Conservation (phyloP, 1,284 basidiomycete genomes). For the Thelephora terrestris region DNA sequence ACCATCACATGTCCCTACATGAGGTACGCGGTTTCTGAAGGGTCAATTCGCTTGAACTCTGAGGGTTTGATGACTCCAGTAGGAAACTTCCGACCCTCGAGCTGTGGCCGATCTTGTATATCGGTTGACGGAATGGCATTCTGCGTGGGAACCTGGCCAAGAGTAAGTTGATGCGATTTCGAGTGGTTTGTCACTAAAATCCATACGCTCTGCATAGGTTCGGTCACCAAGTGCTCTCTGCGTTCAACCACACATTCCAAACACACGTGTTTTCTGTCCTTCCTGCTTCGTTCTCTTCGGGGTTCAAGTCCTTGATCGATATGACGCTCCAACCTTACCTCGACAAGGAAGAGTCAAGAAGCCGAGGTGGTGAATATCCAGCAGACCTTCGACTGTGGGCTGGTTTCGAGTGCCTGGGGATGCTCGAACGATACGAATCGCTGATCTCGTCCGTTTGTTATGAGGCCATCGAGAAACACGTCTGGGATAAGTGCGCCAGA, state of each 20-base stretch:
- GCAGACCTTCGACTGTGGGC: conserved; percentile 37
- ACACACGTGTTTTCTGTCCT: conserved; percentile 59
- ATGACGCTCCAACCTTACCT: conserved; percentile 36
- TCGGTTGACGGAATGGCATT: conserved; percentile 55
- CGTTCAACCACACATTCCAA: conserved; percentile 60
- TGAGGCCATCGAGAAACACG: conserved; percentile 70
- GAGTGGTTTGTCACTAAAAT: background rate
- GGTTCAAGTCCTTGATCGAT: conserved; percentile 54
- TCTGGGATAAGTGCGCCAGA: conserved; percentile 53
- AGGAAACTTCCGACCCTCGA: conserved; percentile 38
- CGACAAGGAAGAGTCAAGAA: conserved; percentile 4
- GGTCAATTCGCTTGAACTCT: background rate
- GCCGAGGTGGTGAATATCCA: background rate
- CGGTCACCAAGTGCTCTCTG: conserved; percentile 43
- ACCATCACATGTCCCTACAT: conserved; percentile 45
- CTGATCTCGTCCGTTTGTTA: conserved; percentile 79
- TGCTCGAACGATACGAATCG: conserved; percentile 79
- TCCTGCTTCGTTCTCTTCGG: conserved; percentile 51
- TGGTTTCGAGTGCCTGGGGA: conserved; percentile 61
- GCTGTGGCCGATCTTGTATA: conserved; percentile 42
- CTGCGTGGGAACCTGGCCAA: conserved; percentile 48
- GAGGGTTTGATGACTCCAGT: background rate
- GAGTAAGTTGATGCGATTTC: conserved; percentile 30
- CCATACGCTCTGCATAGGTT: conserved; percentile 31
- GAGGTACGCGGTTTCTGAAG: conserved; percentile 32